Base-by-base conservation (phyloP, 768 basidiomycete genomes). In the Lactarius evosmus region DNA sequence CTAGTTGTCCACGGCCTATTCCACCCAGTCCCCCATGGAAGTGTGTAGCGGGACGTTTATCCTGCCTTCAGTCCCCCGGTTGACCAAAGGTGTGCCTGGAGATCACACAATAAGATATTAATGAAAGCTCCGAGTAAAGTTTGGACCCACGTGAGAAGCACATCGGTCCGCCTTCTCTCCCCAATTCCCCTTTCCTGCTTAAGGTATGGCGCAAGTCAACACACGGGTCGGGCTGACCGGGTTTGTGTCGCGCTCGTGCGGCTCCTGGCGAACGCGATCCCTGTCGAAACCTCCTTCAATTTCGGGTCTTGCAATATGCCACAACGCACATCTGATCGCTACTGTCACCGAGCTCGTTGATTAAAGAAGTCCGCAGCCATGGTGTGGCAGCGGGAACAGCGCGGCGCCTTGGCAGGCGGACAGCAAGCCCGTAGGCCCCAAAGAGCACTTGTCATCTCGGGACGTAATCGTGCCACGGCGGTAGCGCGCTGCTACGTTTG, bases 61-160 rank as follows among this genome's bases (percentile, higher is more conserved):
- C 11, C 25, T 6, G 1, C n/a, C n/a, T 12, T 59, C 22, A 6
- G 8, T 6, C 33, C 6, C 29, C 33, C 29, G 12, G 53, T 30
- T 40, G 53, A 56, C n/a, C 17, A 34, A 27, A 16, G 9, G 22
- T 2, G 46, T 30, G 34, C 55, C 36, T 22, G 29, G 17, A 60
- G 46, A 32, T 60, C 63, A 17, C 25, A 27, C 46, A n/a, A 55
- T n/a, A 63, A 33, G 36, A 54, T 11, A 53, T 59, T 12, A 32
- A 54, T 36, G 52, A 49, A 32, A 49, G 16, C n/a, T 22, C 36
- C 40, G 61, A 36, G 46, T 3, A 56, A 56, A 11, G 46, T 50
- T 29, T 52, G 22, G 55, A 29, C 52, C 7, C 49, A 41, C 17
- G 56, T 57, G n/a, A 16, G 60, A 22, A 12, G 22, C 38, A 44